Evolutionary conservation across 1,284 basidiomycete genomes (phyloP).

Genomic region (Ceratorhiza oryzae-sativae): DNA sequence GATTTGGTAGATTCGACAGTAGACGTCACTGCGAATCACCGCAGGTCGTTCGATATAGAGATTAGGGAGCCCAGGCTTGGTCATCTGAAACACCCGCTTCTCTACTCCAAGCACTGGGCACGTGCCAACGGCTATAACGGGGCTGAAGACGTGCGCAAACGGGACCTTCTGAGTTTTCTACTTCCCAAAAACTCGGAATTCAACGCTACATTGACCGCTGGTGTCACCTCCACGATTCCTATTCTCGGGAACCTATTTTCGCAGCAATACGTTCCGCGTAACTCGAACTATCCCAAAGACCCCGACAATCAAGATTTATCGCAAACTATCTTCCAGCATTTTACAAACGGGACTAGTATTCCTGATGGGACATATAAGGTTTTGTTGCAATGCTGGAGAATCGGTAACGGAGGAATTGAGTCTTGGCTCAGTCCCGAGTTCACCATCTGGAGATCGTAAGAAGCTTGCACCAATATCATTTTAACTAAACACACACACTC

Average conservation of each 20-base stretch:
- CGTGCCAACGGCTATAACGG: too few species aligned
- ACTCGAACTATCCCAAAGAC: not conserved
- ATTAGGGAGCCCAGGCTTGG: too few species aligned
- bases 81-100: too few species aligned
- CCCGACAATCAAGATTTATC: not conserved
- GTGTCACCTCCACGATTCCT: slow-evolving; percentile 54
- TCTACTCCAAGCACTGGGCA: too few species aligned
- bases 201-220: too few species aligned
- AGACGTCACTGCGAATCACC: not conserved
- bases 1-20: slow-evolving; percentile 49
- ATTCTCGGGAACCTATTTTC: slow-evolving; percentile 44
- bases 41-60: too few species aligned
- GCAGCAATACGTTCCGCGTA: slow-evolving; percentile 28
- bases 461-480: too few species aligned
- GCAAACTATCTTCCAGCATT: not conserved
- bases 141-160: too few species aligned
- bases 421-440: not conserved
- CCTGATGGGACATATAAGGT: slow-evolving; percentile 3
- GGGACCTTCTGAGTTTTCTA: too few species aligned
- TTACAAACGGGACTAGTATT: slow-evolving; percentile 7
- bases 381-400: not conserved
- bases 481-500: too few species aligned
- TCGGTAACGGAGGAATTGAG: not conserved
- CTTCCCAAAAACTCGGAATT: too few species aligned
- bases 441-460: not conserved